Percentiles rank a stretch among this genome's conserved stretches.
phyloP scores from a whole-genome alignment of 192 early-diverging fungal genomes.

The Thoreauomyces humboldtii region DNA sequence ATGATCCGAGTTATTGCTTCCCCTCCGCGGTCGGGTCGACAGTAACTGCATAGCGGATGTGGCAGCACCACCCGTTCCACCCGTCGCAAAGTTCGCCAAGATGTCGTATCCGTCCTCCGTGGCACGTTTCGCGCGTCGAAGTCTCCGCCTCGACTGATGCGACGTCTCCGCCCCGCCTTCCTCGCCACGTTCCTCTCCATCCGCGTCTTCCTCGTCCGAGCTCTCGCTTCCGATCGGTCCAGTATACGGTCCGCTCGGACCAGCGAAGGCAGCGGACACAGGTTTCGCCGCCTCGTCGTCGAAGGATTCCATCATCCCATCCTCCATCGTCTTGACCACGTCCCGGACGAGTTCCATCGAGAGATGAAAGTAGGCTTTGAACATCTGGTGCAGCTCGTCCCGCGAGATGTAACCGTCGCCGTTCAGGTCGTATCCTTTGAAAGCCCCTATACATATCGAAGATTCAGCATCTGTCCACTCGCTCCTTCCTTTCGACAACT shows the following conservation, averaged over 20 bases:
- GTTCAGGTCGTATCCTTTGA: conserved; percentile 90
- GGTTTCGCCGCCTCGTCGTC: conserved; percentile 81
- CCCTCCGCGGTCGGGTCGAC: neutral
- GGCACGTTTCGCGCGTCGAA: neutral
- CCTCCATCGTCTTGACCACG: conserved; percentile 85
- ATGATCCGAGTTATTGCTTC: neutral
- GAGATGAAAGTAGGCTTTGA: conserved; percentile 89
- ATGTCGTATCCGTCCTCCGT: conserved; percentile 9
- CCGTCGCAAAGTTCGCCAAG: neutral
- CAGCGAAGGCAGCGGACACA: conserved; percentile 85
- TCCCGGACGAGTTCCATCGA: conserved; percentile 87
- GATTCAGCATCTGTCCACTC: too few species aligned
- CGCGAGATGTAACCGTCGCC: conserved; percentile 79
- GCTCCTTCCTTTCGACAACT: neutral
- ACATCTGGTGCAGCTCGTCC: conserved; percentile 81
- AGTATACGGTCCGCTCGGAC: conserved; percentile 32
- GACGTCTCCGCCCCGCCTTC: neutral
- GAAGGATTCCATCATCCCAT: conserved; percentile 80
- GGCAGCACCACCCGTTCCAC: neutral
- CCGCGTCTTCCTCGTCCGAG: conserved; percentile 20
- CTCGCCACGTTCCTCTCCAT: neutral
- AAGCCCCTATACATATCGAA: conserved; percentile 59
- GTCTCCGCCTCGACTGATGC: neutral
- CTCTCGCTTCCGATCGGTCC: conserved; percentile 34
- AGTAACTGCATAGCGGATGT: too few species aligned